phyloP scores from a whole-genome alignment of 495 filamentous ascomycete species.

The Lophiotrema nucula region DNA sequence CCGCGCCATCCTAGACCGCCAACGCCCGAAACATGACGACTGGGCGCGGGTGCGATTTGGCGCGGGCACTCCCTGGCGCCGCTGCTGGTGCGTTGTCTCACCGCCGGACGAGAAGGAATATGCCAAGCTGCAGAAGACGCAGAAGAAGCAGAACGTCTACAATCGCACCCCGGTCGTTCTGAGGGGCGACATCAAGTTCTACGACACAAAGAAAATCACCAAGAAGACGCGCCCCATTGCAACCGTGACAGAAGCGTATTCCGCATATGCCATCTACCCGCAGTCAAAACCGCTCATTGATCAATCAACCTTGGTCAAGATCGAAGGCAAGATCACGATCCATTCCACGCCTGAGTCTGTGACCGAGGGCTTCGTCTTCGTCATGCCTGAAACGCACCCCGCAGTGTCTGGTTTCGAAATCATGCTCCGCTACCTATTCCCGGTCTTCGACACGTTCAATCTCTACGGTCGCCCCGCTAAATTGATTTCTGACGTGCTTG shows the following conservation, averaged over 20 bases:
- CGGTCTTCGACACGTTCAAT: conserved; percentile 88
- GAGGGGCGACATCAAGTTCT: conserved; percentile 91
- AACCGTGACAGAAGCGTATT: conserved; percentile 84
- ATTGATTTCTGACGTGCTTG: conserved; percentile 80
- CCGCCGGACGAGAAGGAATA: conserved; percentile 92
- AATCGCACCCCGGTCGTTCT: conserved; percentile 64
- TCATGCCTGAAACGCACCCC: conserved; percentile 93
- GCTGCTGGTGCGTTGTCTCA: conserved; percentile 92
- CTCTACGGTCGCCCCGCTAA: conserved; percentile 88
- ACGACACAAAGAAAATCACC: conserved; percentile 82
- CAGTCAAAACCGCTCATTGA: conserved; percentile 92
- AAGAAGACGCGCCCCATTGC: conserved; percentile 91
- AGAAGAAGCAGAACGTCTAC: conserved; percentile 84
- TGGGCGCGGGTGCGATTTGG: conserved; percentile 97
- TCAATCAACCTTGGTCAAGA: conserved; percentile 87
- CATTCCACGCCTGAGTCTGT: conserved; percentile 70
- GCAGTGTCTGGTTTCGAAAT: conserved; percentile 94
- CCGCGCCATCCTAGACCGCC: conserved; percentile 75
- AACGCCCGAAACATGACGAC: conserved; percentile 74
- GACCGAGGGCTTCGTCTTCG: conserved; percentile 91
- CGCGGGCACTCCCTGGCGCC: conserved; percentile 91
- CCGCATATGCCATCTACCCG: conserved; percentile 92
- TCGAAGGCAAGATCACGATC: conserved; percentile 87
- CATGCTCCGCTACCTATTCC: conserved; percentile 92
- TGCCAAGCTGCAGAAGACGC: conserved; percentile 73